These are phyloP conservation scores for Leptographium lundbergii DNA, from an alignment of 2,329 filamentous ascomycete genomes.

Conservation along the genomic window DNA sequence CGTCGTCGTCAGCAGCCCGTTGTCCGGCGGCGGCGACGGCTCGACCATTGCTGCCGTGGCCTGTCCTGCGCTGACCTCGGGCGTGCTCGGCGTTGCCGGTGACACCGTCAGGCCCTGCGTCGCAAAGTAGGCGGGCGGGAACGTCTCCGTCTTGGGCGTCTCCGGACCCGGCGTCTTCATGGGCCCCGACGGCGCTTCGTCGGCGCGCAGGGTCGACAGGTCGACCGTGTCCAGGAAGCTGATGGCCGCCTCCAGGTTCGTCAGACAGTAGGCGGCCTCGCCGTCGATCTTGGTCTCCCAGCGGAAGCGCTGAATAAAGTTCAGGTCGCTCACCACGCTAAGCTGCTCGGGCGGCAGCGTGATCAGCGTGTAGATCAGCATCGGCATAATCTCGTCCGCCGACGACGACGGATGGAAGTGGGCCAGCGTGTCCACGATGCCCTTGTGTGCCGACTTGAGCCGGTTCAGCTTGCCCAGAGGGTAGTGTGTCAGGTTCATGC, in stretches of 20 bases:
- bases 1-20: slow-evolving; percentile 30
- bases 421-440: slow-evolving; percentile 75
- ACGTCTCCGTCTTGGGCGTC: slow-evolving; percentile 39
- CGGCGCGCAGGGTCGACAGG: slow-evolving; percentile 70
- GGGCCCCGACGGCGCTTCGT: slow-evolving; percentile 61
- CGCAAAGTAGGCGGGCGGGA: slow-evolving; percentile 28
- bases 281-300: slow-evolving; percentile 78
- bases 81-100: slow-evolving; percentile 17
- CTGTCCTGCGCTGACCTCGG: slow-evolving; percentile 20
- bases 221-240: slow-evolving; percentile 94
- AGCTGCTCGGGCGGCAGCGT: slow-evolving; percentile 77
- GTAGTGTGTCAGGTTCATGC: slow-evolving; percentile 79
- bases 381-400: slow-evolving; percentile 92
- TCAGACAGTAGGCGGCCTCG: slow-evolving; percentile 90
- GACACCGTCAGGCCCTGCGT: slow-evolving; percentile 23
- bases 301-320: slow-evolving; percentile 87
- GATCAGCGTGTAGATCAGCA: slow-evolving; percentile 91
- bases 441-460: slow-evolving; percentile 79
- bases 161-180: slow-evolving; percentile 36
- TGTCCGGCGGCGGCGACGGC: slow-evolving; percentile 20
- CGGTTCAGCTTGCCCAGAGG: slow-evolving; percentile 85
- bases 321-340: slow-evolving; percentile 85
- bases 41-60: slow-evolving; percentile 11
- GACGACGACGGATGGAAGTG: slow-evolving; percentile 68
- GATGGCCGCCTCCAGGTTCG: slow-evolving; percentile 88